A percentile compares a stretch with the other conserved stretches of the same genome.
phyloP scores from a whole-genome alignment of 352 stramenopile genomes.

The Phytophthora palmivora region DNA sequence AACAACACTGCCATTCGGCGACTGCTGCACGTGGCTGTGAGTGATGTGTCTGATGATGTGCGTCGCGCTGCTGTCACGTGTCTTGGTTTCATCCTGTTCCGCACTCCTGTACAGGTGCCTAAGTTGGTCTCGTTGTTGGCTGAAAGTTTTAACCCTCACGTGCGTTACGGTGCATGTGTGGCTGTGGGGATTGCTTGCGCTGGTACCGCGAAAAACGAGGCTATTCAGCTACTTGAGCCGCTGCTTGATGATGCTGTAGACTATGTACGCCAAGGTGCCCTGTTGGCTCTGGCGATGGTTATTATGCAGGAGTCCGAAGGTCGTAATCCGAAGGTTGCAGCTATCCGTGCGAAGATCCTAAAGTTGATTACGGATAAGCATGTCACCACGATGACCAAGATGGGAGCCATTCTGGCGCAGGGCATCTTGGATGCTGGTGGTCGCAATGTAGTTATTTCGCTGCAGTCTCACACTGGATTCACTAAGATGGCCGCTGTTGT shows the following conservation, averaged over 20 bases:
- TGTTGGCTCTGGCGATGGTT: constrained; percentile 98
- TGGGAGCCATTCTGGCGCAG: constrained; percentile 97
- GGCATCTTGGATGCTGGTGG: constrained; percentile 98
- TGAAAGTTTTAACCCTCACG: constrained; percentile 99
- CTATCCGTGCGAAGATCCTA: constrained; percentile 87
- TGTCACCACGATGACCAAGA: constrained; percentile 98
- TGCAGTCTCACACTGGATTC: constrained; percentile 97
- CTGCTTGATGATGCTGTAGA: constrained; percentile 99
- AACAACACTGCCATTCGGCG: constrained; percentile 98
- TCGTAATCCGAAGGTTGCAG: constrained; percentile 83
- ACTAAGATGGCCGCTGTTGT: constrained; percentile 98
- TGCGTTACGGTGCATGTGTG: constrained; percentile 99
- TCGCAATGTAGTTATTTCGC: constrained; percentile 96
- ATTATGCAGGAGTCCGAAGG: constrained; percentile 97
- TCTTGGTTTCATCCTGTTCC: constrained; percentile 98
- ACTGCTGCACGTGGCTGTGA: constrained; percentile 98
- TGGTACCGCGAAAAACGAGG: constrained; percentile 96
- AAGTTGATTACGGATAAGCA: constrained; percentile 97
- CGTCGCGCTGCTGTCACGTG: constrained; percentile 97
- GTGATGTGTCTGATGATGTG: constrained; percentile 99
- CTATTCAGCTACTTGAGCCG: constrained; percentile 96
- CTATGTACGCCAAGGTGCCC: constrained; percentile 98
- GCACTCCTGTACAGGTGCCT: constrained; percentile 94
- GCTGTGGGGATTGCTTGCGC: constrained; percentile 98
- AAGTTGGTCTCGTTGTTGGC: constrained; percentile 95